phyloP scores from a whole-genome alignment of 2,329 filamentous ascomycete species.

The Camptophora hylomeconis region DNA sequence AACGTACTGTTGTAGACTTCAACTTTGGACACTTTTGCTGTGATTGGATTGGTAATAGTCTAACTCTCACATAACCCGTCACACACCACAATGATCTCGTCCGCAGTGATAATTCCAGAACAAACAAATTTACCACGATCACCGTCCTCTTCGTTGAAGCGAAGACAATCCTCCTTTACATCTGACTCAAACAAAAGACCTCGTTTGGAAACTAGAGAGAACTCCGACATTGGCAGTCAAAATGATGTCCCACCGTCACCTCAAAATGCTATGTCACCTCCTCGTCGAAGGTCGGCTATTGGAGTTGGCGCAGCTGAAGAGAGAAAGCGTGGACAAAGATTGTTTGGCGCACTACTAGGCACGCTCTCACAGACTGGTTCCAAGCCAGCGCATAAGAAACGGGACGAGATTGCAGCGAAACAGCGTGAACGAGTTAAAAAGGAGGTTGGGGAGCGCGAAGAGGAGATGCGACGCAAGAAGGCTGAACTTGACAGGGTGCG shows the following conservation, averaged over 20 bases:
- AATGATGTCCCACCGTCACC: constrained; percentile 4
- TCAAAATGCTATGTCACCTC: constrained; percentile 9
- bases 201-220: constrained; percentile 24
- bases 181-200: constrained; percentile 41
- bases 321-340: constrained; percentile 66
- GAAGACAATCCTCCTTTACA: constrained; percentile 40
- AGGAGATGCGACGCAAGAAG: constrained; percentile 51
- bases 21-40: no score
- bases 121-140: constrained; percentile 14
- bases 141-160: constrained; percentile 30
- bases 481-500: constrained; percentile 49
- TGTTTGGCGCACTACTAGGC: constrained; percentile 72
- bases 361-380: constrained; percentile 60
- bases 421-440: constrained; percentile 63
- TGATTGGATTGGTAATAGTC: no score
- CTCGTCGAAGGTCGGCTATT: constrained; percentile 10
- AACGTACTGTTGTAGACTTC: no score
- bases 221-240: background rate
- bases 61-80: no score
- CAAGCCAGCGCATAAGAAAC: constrained; percentile 45
- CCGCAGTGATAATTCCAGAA: constrained; percentile 23
- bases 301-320: constrained; percentile 53
- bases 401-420: constrained; percentile 68
- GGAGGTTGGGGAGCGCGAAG: constrained; percentile 59
- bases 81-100: constrained; percentile 24